Evolutionary conservation across 2,329 filamentous ascomycete genomes (phyloP).

Genomic region (Hysterium pulicare): DNA sequence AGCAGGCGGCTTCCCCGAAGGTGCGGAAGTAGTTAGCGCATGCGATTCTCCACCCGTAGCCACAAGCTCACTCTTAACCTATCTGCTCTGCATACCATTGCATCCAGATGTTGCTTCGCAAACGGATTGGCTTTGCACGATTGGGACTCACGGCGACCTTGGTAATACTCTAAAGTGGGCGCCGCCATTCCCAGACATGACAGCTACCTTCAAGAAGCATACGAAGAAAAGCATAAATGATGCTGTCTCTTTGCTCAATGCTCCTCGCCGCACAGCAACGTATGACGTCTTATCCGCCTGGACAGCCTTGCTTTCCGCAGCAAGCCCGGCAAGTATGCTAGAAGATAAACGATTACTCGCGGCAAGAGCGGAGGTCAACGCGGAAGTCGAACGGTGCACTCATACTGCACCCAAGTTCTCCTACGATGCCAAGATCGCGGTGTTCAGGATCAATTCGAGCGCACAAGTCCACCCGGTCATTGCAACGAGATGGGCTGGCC

Average conservation of each 20-base stretch:
- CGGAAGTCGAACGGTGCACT: slow-evolving; percentile 59
- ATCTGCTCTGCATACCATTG: slow-evolving; percentile 58
- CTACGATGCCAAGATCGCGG: slow-evolving; percentile 58
- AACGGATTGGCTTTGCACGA: slow-evolving; percentile 57
- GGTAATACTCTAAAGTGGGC: slow-evolving; percentile 64
- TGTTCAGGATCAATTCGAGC: slow-evolving; percentile 58
- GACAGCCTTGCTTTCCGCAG: slow-evolving; percentile 53
- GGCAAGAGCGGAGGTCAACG: slow-evolving; percentile 58
- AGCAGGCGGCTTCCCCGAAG: slow-evolving; percentile 57
- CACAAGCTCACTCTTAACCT: slow-evolving; percentile 62
- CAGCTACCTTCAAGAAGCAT: slow-evolving; percentile 55
- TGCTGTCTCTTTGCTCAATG: slow-evolving; percentile 63
- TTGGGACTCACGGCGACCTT: slow-evolving; percentile 66
- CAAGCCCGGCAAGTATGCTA: slow-evolving; percentile 51
- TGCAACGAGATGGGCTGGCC: slow-evolving; percentile 63
- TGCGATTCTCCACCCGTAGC: slow-evolving; percentile 64
- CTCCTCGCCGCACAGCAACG: slow-evolving; percentile 59
- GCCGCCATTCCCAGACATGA: slow-evolving; percentile 65
- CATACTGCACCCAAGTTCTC: slow-evolving; percentile 63
- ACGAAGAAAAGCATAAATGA: slow-evolving; percentile 62
- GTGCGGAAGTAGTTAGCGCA: slow-evolving; percentile 56
- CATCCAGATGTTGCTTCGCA: slow-evolving; percentile 48
- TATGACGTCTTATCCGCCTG: slow-evolving; percentile 62
- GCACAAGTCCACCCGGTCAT: slow-evolving; percentile 66
- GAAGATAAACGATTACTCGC: slow-evolving; percentile 48